Base-by-base conservation (phyloP, 805 yeast genomes). In the Saturnispora kantuleensis region DNA sequence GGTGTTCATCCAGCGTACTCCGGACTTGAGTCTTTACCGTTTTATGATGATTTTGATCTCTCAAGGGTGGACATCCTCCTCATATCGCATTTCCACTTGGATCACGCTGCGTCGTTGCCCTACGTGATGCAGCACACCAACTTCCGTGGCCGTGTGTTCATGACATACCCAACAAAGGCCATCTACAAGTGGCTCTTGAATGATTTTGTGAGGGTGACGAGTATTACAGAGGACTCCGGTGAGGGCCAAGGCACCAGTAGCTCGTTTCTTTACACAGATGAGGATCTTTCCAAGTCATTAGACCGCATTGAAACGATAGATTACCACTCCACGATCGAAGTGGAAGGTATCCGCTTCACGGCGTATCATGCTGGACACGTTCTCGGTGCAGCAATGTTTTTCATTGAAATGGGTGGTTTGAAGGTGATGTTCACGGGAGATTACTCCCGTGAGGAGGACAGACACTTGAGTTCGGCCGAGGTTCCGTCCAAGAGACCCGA, bases 301-400 rank as follows among this genome's bases (percentile, higher is more conserved):
- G 96, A 88, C 56, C 69, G 76, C 50, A 93, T 93, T 40, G 97
- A 93, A 62, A 86, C 97, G 1, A 77, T 93, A 18, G 98, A 93
- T 62, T 93, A 83, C 63, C 97, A 93, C 63, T 86, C 97, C 4
- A 93, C 98, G 0, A 76, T 87, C 51, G 97, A 93, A 55, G 84
- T 89, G 31, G 94, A 85, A 47, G 98, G 98, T 42, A 81, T 93
- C 46, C 73, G 93, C 57, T 90, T 93, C 67, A 93, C 98, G 1
- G 98, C 98, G 1, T 93, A 83, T 62, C 99, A 90, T 66, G 99
- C 99, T 7, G 99, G 99, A n/a, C 99, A 93, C 71, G 99, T 93
- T 10, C 69, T 93, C 37, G 99, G 99, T 45, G 97, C 98, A 10
- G 96, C 97, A 10, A 93, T 93, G 97, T 93, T 81, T 62, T 80